Base-by-base conservation (phyloP, 495 filamentous ascomycete species). In the Penicillium tannophilum region DNA sequence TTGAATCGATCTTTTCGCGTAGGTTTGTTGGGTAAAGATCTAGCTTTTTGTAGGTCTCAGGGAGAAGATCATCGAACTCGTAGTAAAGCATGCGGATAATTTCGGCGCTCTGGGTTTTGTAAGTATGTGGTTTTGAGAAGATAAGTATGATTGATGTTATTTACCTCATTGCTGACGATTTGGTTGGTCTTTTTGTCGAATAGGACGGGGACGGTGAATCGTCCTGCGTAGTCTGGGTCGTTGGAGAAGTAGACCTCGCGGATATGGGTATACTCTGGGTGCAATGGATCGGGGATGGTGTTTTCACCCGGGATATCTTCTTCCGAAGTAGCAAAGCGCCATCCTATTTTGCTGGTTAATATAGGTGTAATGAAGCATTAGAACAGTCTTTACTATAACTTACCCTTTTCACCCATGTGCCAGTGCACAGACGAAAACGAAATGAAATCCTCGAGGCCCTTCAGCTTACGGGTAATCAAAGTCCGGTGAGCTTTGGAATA, bases 11-110 rank as follows among this genome's bases (percentile, higher is more conserved):
- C 19, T 87, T 68, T 47, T 69, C 54, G 24, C 76, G 78, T 19
- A 92, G 75, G 1, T 79, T 61, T 31, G 75, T 58, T 0, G 90
- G 90, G 65, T 86, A 88, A 42, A 89, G 82, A 61, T 87, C 86
- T 2, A 87, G 63, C 33, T 84, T 81, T 39, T 83, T 81, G 71
- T 81, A 83, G 58, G 82, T 55, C 7, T 71, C 68, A 20, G 78
- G 74, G 3, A 95, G 64, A 19, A 92, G 70, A 54, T 85, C 80
- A 66, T 96, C 90, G 66, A 93, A 96, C 56, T 86, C 84, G 58
- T 77, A 67, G 72, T 89, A 88, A 68, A 89, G 79, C 86, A 89
- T 89, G 69, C 86, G 84, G 71, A 85, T 85, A 57, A 85, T 85
- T 71, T 85, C 82, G 46, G 80, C 72, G 67, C 73, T 76, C 69